Evolutionary conservation across 2,329 filamentous ascomycete genomes (phyloP), one percentile per base, ranked within the genome.

Genomic region (Colletotrichum lentis): DNA sequence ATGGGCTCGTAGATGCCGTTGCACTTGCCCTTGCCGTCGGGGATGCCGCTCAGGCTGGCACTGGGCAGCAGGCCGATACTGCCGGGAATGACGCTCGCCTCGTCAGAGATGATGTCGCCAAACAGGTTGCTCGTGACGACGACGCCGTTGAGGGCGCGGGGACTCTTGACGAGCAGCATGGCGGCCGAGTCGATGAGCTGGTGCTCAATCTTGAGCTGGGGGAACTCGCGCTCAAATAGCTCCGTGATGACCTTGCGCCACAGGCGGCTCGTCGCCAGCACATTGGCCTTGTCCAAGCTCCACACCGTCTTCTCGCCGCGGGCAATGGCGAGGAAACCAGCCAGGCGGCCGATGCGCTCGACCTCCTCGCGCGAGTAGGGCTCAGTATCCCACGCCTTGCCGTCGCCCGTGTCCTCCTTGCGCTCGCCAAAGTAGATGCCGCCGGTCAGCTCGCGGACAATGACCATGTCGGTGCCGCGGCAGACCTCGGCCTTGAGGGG

Each of bases 1-100:
- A 99, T 98, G 31, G 95, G 95, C 85, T 98, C 95, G 79, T 97
- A 99, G 76, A 98, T 97, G 74, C 94, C 95, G 78, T 96, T 97
- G 77, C 94, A 93, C 78, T 87, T 90, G 74, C 84, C 87, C 84
- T 93, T 92, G 63, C 92, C 92, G 78, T 96, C 93, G 0, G 95
- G 95, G 69, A 97, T 89, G 47, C 92, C 93, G 72, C 90, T 91
- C 77, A 98, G 82, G 80, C 91, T 96, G 14, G 95, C 95, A 78
- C 91, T 95, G 31, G 95, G 95, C 73, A 97, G 82, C 72, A 98
- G 83, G 37, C 96, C 95, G 73, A 98, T 88, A 74, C 90, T 94
- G 18, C 95, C 95, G 3, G 95, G 93, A 73, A 98, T 98, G 58
- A 97, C 94, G 74, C 91, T 94, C 5, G 95, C 94, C 85, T 98